Conservation (phyloP, 768 basidiomycete species). For the Tricholoma flavovirens region DNA sequence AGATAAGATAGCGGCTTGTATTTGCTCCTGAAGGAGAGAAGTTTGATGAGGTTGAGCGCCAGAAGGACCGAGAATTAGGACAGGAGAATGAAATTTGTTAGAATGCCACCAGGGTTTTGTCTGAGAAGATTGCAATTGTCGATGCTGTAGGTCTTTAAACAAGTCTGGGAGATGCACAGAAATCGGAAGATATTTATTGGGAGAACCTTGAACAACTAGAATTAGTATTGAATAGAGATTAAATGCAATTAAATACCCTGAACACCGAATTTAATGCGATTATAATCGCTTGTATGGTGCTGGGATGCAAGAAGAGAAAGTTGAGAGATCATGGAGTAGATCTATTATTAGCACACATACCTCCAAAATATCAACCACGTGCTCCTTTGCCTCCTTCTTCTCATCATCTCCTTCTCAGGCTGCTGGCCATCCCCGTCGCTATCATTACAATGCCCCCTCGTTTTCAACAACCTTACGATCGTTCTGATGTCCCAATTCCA, state of each 20-base stretch:
- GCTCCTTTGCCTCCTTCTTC: constrained; percentile 2
- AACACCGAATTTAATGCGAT: constrained; percentile 57
- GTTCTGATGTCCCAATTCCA: constrained; percentile 63
- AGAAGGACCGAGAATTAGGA: constrained; percentile 25
- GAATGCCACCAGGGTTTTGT: constrained; percentile 48
- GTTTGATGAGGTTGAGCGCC: constrained; percentile 15
- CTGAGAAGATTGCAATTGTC: constrained; percentile 38
- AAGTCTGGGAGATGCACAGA: constrained; percentile 58
- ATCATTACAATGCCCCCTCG: constrained; percentile 49
- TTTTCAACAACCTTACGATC: constrained; percentile 47
- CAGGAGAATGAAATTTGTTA: constrained; percentile 11
- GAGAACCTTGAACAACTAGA: constrained; percentile 33
- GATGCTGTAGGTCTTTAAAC: constrained; percentile 44
- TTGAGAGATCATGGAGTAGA: constrained; percentile 21
- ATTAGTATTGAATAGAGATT: too few relatives aligned
- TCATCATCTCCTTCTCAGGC: constrained; percentile 9
- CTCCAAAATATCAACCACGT: too few relatives aligned
- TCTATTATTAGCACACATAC: not conserved
- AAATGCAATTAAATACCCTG: constrained; percentile 22
- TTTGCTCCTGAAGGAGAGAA: constrained; percentile 37
- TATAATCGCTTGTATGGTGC: constrained; percentile 70
- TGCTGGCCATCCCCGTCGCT: too few relatives aligned
- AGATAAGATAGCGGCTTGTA: constrained; percentile 51
- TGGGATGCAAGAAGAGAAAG: constrained; percentile 63
- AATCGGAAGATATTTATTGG: constrained; percentile 54